Evolutionary conservation across 2,329 filamentous ascomycete species (phyloP).

Genomic region (Cladosporium halotolerans): DNA sequence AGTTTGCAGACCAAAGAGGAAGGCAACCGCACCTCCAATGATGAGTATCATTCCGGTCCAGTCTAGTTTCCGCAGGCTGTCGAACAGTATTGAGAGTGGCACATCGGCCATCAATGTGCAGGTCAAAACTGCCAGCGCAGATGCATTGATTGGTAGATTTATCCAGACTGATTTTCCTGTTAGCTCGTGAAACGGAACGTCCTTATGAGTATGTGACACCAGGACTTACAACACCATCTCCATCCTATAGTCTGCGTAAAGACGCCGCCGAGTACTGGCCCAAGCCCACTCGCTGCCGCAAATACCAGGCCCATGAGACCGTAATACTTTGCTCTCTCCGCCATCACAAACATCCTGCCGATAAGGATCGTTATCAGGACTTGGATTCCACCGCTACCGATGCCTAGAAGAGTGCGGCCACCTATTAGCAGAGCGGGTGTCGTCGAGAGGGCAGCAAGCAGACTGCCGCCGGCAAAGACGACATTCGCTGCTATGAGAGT

Average conservation of each 20-base stretch:
- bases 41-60: slow-evolving; percentile 50
- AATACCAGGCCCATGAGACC: slow-evolving; percentile 35
- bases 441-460: slow-evolving; percentile 18
- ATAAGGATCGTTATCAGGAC: slow-evolving; percentile 44
- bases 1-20: slow-evolving; percentile 50
- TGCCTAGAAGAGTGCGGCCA: slow-evolving; percentile 51
- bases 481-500: slow-evolving; percentile 54
- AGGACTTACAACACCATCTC: slow-evolving; percentile 20
- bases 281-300: slow-evolving; percentile 38
- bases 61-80: slow-evolving; percentile 48
- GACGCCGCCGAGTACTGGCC: slow-evolving; percentile 41
- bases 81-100: slow-evolving; percentile 42
- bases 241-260: slow-evolving; percentile 21
- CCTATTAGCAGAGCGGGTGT: slow-evolving; percentile 40
- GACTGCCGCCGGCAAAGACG: slow-evolving; percentile 28
- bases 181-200: slow-evolving; percentile 21
- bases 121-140: slow-evolving; percentile 44
- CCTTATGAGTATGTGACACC: neutral
- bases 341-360: slow-evolving; percentile 45
- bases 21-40: slow-evolving; percentile 45
- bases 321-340: slow-evolving; percentile 41
- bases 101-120: slow-evolving; percentile 52
- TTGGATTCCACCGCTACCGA: slow-evolving; percentile 43
- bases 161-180: slow-evolving; percentile 35
- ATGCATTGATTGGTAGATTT: slow-evolving; percentile 47